Conservation (phyloP, 768 basidiomycete genomes). For the Leucocoprinus birnbaumii region DNA sequence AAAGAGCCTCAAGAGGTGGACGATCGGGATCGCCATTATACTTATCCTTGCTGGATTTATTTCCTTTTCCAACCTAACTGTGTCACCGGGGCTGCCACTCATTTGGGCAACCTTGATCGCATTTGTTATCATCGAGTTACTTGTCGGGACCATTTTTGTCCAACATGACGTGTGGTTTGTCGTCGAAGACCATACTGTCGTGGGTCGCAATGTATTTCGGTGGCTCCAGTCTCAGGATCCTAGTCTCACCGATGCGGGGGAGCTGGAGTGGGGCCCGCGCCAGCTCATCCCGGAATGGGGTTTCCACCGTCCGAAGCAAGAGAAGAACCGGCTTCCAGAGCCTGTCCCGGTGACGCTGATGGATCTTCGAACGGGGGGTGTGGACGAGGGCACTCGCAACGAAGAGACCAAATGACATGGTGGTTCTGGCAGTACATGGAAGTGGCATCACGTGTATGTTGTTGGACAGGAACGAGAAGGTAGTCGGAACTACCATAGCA, state of each 20-base stretch:
- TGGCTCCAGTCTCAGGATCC: conserved; percentile 13
- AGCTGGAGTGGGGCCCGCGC: conserved; percentile 13
- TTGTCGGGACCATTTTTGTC: conserved; percentile 11
- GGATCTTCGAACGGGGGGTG: conserved; percentile 9
- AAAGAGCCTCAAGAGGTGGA: conserved; percentile 1
- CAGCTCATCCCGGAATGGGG: conserved; percentile 13
- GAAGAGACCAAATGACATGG: conserved; percentile 11
- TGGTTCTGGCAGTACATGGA: conserved; percentile 17
- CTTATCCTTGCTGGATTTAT: not conserved
- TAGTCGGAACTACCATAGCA: not conserved
- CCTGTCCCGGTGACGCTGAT: not conserved
- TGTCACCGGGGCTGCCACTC: not conserved
- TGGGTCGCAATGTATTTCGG: not conserved
- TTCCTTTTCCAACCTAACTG: not conserved
- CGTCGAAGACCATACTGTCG: conserved; percentile 10
- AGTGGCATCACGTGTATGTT: conserved; percentile 21
- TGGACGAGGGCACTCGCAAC: conserved; percentile 5
- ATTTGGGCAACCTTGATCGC: not conserved
- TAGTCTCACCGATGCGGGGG: not conserved
- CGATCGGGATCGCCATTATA: not conserved
- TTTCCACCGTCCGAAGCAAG: not conserved
- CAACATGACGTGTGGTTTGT: conserved; percentile 13
- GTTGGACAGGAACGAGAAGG: conserved; percentile 13
- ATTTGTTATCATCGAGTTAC: not conserved
- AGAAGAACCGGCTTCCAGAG: not conserved